Percentiles rank a stretch among this genome's conserved stretches.
phyloP scores from a whole-genome alignment of 169 alveolate genomes.

The Cyclospora cayetanensis region DNA sequence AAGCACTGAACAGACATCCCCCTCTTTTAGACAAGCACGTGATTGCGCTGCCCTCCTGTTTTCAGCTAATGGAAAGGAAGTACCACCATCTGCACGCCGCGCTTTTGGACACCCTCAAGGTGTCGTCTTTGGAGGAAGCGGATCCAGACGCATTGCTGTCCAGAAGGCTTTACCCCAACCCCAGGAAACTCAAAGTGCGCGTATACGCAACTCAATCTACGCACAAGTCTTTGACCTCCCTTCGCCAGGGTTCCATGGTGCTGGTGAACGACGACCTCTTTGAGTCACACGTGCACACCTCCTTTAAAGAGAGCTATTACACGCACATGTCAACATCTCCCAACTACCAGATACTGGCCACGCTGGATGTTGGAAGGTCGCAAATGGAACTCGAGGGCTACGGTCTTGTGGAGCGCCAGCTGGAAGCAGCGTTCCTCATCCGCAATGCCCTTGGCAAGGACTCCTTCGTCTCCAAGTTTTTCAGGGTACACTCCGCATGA shows the following conservation, averaged over 20 bases:
- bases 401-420: conserved; percentile 76
- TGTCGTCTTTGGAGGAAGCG: conserved; percentile 68
- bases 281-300: conserved; percentile 76
- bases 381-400: conserved; percentile 80
- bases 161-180: conserved; percentile 77
- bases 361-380: conserved; percentile 79
- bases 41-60: neutral
- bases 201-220: conserved; percentile 81
- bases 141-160: conserved; percentile 59
- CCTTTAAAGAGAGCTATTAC: conserved; percentile 79
- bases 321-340: conserved; percentile 82
- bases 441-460: conserved; percentile 74
- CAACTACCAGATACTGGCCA: conserved; percentile 77
- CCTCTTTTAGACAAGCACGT: too few relatives aligned
- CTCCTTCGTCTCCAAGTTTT: conserved; percentile 72
- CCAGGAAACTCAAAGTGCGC: conserved; percentile 71
- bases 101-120: conserved; percentile 69
- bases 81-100: conserved; percentile 71
- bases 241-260: conserved; percentile 79
- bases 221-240: conserved; percentile 77
- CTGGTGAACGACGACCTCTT: conserved; percentile 77
- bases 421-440: conserved; percentile 76
- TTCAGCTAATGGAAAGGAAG: conserved; percentile 70
- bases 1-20: too few relatives aligned
- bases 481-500: conserved; percentile 67